Percentiles rank a stretch among this genome's conserved stretches.
phyloP scores from a whole-genome alignment of 805 yeast species.

The Nakazawaea molendinolei region DNA sequence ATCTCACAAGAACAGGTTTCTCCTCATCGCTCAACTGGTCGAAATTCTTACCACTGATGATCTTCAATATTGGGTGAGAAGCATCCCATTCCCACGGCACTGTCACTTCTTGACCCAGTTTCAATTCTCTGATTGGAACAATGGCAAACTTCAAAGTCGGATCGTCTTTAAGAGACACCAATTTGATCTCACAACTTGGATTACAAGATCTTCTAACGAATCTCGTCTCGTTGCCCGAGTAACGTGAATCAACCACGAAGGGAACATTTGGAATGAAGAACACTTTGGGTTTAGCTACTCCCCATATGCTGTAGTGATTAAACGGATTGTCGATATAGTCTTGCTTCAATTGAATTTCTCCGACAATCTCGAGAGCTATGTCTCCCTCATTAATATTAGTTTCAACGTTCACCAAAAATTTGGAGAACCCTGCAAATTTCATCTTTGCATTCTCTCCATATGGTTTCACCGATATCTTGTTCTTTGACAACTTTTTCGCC shows the following conservation, averaged over 20 bases:
- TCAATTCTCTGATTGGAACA: slow-evolving; percentile 48
- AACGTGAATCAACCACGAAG: slow-evolving; percentile 72
- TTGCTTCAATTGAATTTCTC: slow-evolving; percentile 63
- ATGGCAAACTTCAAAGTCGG: slow-evolving; percentile 44
- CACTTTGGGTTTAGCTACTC: slow-evolving; percentile 57
- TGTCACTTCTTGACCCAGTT: slow-evolving; percentile 64
- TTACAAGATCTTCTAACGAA: slow-evolving; percentile 71
- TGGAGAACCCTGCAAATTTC: slow-evolving; percentile 60
- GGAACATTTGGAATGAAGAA: slow-evolving; percentile 52
- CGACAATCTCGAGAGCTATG: slow-evolving; percentile 56
- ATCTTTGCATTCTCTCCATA: slow-evolving; percentile 49
- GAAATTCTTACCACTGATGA: slow-evolving; percentile 40
- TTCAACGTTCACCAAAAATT: slow-evolving; percentile 51
- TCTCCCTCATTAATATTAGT: slow-evolving; percentile 37
- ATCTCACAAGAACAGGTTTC: slow-evolving; percentile 48
- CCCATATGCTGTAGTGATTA: slow-evolving; percentile 76
- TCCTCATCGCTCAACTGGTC: slow-evolving; percentile 49
- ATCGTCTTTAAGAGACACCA: slow-evolving; percentile 36
- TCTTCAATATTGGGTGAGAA: slow-evolving; percentile 61
- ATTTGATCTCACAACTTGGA: slow-evolving; percentile 65
- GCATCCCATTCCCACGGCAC: slow-evolving; percentile 88
- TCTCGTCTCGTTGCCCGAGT: slow-evolving; percentile 67
- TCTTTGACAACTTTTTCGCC: slow-evolving; percentile 17
- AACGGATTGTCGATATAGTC: slow-evolving; percentile 57
- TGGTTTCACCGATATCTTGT: slow-evolving; percentile 36